A percentile compares a stretch with the other conserved stretches of the same genome.
Conservation (phyloP, 2,329 filamentous ascomycete species). For the Sporothrix brasiliensis region DNA sequence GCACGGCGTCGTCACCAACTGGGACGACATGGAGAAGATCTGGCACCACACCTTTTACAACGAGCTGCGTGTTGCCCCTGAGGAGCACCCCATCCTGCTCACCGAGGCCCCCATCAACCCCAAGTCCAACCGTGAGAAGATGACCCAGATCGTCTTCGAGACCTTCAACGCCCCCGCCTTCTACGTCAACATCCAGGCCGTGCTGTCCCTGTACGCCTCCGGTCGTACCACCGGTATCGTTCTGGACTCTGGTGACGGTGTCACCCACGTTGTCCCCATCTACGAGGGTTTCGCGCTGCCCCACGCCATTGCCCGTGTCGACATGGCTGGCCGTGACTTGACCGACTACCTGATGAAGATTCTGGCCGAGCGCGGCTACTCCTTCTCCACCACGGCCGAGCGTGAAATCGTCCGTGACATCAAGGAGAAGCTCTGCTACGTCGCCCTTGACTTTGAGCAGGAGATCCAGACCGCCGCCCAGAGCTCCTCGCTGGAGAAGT, state of each 20-base stretch:
- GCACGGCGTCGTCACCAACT: slow-evolving; percentile 99
- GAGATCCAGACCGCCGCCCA: slow-evolving; percentile 99
- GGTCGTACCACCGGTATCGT: slow-evolving; percentile 99
- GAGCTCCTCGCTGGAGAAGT: slow-evolving; percentile 99
- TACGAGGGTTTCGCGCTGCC: slow-evolving; percentile 99
- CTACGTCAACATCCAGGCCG: slow-evolving; percentile 99
- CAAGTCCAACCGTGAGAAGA: slow-evolving; percentile 99
- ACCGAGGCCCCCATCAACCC: slow-evolving; percentile 99
- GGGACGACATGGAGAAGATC: slow-evolving; percentile 99
- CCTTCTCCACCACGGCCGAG: slow-evolving; percentile 99
- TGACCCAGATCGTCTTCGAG: slow-evolving; percentile 99
- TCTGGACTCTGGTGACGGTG: slow-evolving; percentile 99
- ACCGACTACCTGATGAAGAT: slow-evolving; percentile 99
- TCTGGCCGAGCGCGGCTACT: slow-evolving; percentile 97
- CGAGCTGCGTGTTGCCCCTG: slow-evolving; percentile 98
- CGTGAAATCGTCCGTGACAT: slow-evolving; percentile 99
- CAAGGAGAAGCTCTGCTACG: slow-evolving; percentile 99
- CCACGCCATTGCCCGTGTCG: slow-evolving; percentile 99
- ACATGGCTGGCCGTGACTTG: slow-evolving; percentile 99
- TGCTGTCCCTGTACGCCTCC: slow-evolving; percentile 98
- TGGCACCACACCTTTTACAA: slow-evolving; percentile 99
- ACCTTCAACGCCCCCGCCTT: slow-evolving; percentile 99
- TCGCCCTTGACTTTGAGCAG: slow-evolving; percentile 99
- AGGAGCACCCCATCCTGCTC: slow-evolving; percentile 99
- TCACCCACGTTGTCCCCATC: slow-evolving; percentile 99